Percentiles rank a stretch among this genome's conserved stretches.
phyloP scores from a whole-genome alignment of 352 stramenopile species.

The Thalassiosira mediterranea region DNA sequence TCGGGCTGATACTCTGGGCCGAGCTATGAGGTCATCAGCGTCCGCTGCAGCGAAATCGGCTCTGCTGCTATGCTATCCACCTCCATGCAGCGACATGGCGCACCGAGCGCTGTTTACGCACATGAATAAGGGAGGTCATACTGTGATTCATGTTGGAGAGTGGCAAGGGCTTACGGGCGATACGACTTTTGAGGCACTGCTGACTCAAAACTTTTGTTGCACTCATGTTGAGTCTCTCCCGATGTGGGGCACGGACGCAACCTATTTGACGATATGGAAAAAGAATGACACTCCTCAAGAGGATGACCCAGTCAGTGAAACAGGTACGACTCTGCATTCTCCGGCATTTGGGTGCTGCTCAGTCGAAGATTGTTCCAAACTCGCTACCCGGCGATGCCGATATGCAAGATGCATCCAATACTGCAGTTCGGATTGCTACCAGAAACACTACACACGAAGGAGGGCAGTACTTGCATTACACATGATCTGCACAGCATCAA shows the following conservation, averaged over 20 bases:
- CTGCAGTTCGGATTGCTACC: conserved; percentile 60
- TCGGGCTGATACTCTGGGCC: conserved; percentile 24
- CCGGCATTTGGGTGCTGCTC: conserved; percentile 44
- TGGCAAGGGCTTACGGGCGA: conserved; percentile 77
- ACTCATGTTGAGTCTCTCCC: conserved; percentile 34
- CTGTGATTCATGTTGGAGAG: conserved; percentile 79
- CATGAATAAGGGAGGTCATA: conserved; percentile 44
- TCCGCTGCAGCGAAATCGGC: conserved; percentile 9
- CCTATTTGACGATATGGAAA: conserved; percentile 72
- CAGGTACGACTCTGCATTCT: conserved; percentile 3
- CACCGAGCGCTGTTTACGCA: conserved; percentile 47
- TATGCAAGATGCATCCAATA: conserved; percentile 65
- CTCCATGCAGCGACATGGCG: conserved; percentile 72
- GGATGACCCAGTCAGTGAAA: background rate
- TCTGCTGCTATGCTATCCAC: conserved; percentile 80
- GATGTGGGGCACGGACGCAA: conserved; percentile 75
- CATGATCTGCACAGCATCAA: conserved; percentile 29
- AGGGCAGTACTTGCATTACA: conserved; percentile 47
- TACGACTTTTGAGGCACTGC: conserved; percentile 64
- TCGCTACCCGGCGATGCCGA: conserved; percentile 50
- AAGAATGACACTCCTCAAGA: conserved; percentile 29
- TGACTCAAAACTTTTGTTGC: conserved; percentile 52
- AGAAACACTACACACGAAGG: conserved; percentile 25
- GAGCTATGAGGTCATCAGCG: conserved; percentile 17
- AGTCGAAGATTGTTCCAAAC: conserved; percentile 41